Percentiles rank a stretch among this genome's conserved stretches.
These are phyloP conservation scores for Lepidium campestre DNA, from an alignment of 441 rosid species.

Conservation along the genomic window DNA sequence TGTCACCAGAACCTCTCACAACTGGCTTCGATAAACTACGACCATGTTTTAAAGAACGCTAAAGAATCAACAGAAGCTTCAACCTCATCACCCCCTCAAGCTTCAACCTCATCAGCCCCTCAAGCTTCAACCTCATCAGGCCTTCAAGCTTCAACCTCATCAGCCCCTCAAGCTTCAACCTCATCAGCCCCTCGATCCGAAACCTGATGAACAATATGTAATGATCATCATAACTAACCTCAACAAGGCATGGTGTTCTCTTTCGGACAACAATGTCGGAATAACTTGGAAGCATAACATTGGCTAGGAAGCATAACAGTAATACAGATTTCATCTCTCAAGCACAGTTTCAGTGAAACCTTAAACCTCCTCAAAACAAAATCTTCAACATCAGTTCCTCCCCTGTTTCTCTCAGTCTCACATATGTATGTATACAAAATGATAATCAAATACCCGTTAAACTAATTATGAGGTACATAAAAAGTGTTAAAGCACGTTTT, in stretches of 20 bases:
- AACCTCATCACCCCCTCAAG: no score
- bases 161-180: conserved; percentile 43
- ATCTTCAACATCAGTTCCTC: neutral
- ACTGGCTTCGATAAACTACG: conserved; percentile 91
- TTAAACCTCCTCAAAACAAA: neutral
- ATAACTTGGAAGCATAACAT: conserved; percentile 14
- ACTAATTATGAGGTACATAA: neutral
- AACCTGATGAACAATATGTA: conserved; percentile 10
- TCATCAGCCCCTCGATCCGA: neutral
- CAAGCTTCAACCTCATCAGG: conserved; percentile 51
- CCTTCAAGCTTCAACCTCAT: no score
- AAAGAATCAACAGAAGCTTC: conserved; percentile 54
- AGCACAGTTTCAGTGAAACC: neutral
- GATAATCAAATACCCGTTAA: no score
- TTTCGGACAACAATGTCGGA: no score
- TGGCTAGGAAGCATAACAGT: conserved; percentile 22
- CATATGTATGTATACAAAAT: neutral
- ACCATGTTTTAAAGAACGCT: conserved; percentile 58
- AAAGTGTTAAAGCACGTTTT: neutral
- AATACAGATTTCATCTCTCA: neutral
- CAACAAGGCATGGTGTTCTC: neutral
- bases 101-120: conserved; percentile 34
- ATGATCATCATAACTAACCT: neutral
- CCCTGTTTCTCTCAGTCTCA: neutral
- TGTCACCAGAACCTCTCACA: conserved; percentile 79